Conservation (phyloP, 148 eudicot genomes). For the Linanthus parryae region DNA sequence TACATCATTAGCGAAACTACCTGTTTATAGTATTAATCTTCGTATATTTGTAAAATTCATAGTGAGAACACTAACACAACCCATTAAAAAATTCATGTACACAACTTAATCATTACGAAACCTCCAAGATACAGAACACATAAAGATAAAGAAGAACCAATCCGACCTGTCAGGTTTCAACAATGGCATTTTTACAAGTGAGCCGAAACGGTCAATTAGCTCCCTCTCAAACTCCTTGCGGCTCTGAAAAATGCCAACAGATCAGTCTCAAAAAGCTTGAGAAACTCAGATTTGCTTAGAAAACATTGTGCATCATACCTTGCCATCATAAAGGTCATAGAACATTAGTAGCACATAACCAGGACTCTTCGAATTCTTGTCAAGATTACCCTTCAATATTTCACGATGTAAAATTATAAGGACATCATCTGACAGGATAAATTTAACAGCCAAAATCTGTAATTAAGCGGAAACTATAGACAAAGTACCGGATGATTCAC, state of each 20-base stretch:
- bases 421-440: not conserved
- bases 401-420: conserved; percentile 1
- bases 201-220: conserved; percentile 91
- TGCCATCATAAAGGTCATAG: conserved; percentile 86
- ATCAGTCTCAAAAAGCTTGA: not conserved
- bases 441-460: not conserved
- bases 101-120: not conserved
- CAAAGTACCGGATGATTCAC: conserved; percentile 80
- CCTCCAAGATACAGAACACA: not conserved
- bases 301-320: conserved; percentile 35
- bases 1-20: too few species aligned
- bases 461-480: not conserved
- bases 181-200: conserved; percentile 86
- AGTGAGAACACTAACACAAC: not conserved
- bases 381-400: conserved; percentile 78
- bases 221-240: conserved; percentile 83
- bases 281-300: not conserved
- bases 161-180: conserved; percentile 68
- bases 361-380: conserved; percentile 73
- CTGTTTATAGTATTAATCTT: too few species aligned
- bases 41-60: too few species aligned
- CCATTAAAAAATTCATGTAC: conserved; percentile 3
- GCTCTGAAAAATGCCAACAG: conserved; percentile 33
- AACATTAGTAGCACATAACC: conserved; percentile 92
- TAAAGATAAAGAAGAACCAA: not conserved